These are phyloP conservation scores for Candida labiduridarum DNA, from an alignment of 1,139 yeast genomes.

Conservation along the genomic window DNA sequence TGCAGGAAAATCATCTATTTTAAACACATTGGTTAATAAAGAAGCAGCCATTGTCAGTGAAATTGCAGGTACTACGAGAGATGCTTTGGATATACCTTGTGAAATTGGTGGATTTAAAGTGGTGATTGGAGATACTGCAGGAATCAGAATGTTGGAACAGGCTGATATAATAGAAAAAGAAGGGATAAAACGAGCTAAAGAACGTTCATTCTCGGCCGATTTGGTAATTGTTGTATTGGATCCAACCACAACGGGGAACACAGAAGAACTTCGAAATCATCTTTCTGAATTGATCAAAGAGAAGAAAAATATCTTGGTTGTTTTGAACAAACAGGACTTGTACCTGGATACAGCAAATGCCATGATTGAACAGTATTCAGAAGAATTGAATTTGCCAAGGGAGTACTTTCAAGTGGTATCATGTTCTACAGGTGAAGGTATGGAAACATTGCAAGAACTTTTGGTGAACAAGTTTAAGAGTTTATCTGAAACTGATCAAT, in stretches of 20 bases:
- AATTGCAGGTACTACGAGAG: conserved; percentile 94
- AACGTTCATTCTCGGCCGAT: conserved; percentile 60
- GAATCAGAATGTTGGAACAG: conserved; percentile 57
- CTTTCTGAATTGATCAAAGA: conserved; percentile 13
- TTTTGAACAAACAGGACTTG: conserved; percentile 67
- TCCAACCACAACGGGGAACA: conserved; percentile 11
- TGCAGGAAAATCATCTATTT: conserved; percentile 90
- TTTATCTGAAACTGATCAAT: conserved; percentile 49
- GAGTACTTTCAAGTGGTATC: conserved; percentile 55
- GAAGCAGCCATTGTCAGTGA: conserved; percentile 92
- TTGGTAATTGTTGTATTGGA: conserved; percentile 52
- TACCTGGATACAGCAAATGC: conserved; percentile 18
- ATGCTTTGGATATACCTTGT: conserved; percentile 76
- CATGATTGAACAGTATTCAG: conserved; percentile 23
- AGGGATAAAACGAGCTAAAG: conserved; percentile 80
- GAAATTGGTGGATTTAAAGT: conserved; percentile 86
- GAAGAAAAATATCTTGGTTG: conserved; percentile 38
- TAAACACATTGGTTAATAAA: conserved; percentile 71
- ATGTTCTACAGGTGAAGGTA: conserved; percentile 61
- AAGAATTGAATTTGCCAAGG: conserved; percentile 25
- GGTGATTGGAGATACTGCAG: conserved; percentile 91
- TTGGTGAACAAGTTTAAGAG: conserved; percentile 41
- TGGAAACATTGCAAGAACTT: conserved; percentile 42
- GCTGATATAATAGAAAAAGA: conserved; percentile 71
- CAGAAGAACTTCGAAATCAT: conserved; percentile 34